A percentile compares a stretch with the other conserved stretches of the same genome.
Evolutionary conservation across 108 stramenopile species (phyloP).

Genomic region (Parietichytrium sp.): DNA sequence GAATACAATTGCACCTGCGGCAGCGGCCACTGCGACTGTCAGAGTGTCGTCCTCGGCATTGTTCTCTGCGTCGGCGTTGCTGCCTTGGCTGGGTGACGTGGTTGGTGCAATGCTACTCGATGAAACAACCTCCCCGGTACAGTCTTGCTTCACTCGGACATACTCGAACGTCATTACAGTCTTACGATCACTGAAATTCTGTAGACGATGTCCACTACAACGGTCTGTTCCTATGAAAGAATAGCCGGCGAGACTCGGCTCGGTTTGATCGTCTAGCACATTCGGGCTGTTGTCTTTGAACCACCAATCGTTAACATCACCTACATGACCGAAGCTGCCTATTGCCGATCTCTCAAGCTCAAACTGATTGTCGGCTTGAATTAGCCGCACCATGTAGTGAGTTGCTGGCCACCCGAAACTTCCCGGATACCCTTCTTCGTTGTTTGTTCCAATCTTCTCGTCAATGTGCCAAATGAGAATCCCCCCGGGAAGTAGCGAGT

Average conservation of each 20-base stretch:
- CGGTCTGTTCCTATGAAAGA: not conserved
- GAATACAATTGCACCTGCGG: too few species aligned
- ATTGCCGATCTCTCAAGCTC: constrained; percentile 60
- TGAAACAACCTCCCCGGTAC: too few species aligned
- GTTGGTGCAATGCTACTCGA: too few species aligned
- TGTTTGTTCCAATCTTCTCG: constrained; percentile 47
- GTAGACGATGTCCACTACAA: not conserved
- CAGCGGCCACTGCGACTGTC: too few species aligned
- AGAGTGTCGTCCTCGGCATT: too few species aligned
- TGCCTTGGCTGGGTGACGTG: too few species aligned
- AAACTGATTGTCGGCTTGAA: constrained; percentile 71
- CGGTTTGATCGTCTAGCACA: not conserved
- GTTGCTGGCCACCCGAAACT: constrained; percentile 65
- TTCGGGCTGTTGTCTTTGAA: not conserved
- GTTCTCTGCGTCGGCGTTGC: too few species aligned
- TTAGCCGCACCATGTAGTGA: constrained; percentile 70
- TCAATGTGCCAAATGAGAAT: constrained; percentile 70
- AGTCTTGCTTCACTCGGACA: not conserved
- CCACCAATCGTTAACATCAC: constrained; percentile 32
- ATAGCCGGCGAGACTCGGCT: not conserved
- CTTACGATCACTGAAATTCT: not conserved
- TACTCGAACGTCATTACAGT: constrained; percentile 3
- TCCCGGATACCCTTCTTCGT: constrained; percentile 54
- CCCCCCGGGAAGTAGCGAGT: constrained; percentile 56
- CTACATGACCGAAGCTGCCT: too few species aligned